A percentile compares a stretch with the other conserved stretches of the same genome.
Evolutionary conservation across 2,329 filamentous ascomycete genomes (phyloP).

Genomic region (Myriangium duriaei): DNA sequence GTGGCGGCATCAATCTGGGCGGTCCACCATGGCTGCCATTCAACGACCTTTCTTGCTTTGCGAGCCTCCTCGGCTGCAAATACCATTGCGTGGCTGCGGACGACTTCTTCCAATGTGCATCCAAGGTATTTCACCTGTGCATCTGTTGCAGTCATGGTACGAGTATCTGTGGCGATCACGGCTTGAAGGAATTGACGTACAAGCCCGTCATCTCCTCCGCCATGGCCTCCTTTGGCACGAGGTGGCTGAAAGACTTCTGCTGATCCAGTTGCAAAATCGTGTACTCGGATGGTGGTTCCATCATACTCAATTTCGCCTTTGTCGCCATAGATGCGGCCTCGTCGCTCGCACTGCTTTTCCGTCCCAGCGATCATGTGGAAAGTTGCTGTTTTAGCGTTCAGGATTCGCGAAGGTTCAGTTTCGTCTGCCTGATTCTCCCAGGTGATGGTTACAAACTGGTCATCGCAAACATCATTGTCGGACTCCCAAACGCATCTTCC

Average conservation of each 20-base stretch:
- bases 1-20: conserved; percentile 33
- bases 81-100: conserved; percentile 84
- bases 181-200: conserved; percentile 73
- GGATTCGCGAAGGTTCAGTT: conserved; percentile 15
- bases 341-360: conserved; percentile 71
- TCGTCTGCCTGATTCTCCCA: conserved; percentile 53
- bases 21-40: conserved; percentile 68
- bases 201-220: conserved; percentile 69
- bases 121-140: conserved; percentile 69
- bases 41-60: conserved; percentile 52
- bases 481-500: conserved; percentile 90
- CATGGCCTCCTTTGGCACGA: conserved; percentile 45
- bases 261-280: conserved; percentile 53
- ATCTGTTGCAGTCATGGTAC: conserved; percentile 49
- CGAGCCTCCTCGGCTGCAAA: conserved; percentile 90
- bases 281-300: conserved; percentile 60
- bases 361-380: conserved; percentile 95
- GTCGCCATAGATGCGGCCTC: conserved; percentile 76
- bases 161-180: conserved; percentile 64
- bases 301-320: conserved; percentile 80
- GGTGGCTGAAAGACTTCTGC: conserved; percentile 46
- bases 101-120: conserved; percentile 71
- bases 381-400: conserved; percentile 68
- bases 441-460: conserved; percentile 75
- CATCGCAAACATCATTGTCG: conserved; percentile 88